A percentile compares a stretch with the other conserved stretches of the same genome.
Evolutionary conservation across 495 filamentous ascomycete genomes (phyloP).

Genomic region (Neurospora hispaniola): DNA sequence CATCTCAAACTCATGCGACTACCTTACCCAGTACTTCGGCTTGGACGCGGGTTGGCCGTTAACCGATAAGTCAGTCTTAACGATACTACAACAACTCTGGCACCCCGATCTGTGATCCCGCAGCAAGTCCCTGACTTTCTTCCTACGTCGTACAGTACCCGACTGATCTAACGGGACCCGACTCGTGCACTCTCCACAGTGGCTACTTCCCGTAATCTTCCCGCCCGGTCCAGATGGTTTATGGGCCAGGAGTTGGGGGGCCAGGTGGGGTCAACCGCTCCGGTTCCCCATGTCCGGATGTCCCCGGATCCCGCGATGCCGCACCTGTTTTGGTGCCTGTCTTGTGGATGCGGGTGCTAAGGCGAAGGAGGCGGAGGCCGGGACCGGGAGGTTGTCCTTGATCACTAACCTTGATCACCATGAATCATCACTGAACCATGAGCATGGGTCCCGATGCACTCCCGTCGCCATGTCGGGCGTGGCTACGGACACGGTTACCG

Average conservation of each 20-base stretch:
- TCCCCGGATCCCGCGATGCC: background rate
- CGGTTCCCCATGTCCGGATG: background rate
- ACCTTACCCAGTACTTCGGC: background rate
- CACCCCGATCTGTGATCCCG: background rate
- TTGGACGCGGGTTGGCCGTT: background rate
- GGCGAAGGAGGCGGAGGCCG: background rate
- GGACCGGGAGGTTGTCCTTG: background rate
- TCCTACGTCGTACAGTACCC: background rate
- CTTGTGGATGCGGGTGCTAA: background rate
- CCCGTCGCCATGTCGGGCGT: background rate
- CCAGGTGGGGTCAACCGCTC: background rate
- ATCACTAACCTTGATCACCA: background rate
- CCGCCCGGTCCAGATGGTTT: background rate
- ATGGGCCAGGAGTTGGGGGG: background rate
- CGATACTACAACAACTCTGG: background rate
- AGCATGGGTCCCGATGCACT: background rate
- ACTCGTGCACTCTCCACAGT: background rate
- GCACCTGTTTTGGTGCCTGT: background rate
- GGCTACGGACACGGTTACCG: background rate
- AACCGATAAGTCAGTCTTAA: background rate
- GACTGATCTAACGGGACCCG: background rate
- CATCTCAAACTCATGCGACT: background rate
- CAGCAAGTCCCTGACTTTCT: background rate
- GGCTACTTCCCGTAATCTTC: background rate
- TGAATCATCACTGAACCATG: background rate